Evolutionary conservation across 371 early-diverging fungal species (phyloP).

Genomic region (Parasitella parasitica): DNA sequence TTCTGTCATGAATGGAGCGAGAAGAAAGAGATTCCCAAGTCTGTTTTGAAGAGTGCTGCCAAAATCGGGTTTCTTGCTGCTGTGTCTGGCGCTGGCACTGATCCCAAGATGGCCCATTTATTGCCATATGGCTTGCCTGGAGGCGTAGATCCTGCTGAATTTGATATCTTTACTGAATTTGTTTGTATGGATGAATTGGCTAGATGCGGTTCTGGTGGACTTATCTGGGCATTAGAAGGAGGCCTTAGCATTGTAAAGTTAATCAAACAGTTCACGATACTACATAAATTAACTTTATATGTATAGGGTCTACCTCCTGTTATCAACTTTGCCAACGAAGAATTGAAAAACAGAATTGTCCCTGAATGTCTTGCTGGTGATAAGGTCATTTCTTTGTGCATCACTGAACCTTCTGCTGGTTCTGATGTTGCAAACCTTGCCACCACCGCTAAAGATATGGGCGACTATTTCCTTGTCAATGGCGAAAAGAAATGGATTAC

Average conservation of each 20-base stretch:
- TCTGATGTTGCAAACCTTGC: conserved; percentile 82
- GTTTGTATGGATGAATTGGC: conserved; percentile 79
- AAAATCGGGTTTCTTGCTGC: conserved; percentile 57
- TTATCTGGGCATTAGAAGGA: conserved; percentile 81
- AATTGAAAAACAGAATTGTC: conserved; percentile 69
- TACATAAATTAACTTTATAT: not conserved
- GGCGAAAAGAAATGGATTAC: conserved; percentile 91
- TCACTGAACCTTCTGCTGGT: conserved; percentile 71
- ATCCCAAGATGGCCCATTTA: not conserved
- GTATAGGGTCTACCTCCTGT: conserved; percentile 75
- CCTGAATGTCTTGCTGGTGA: conserved; percentile 71
- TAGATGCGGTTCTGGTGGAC: conserved; percentile 85
- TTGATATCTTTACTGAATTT: conserved; percentile 79
- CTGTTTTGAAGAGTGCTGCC: conserved; percentile 56
- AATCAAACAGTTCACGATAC: too few species aligned
- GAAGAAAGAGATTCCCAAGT: conserved; percentile 55
- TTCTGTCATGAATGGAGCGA: conserved; percentile 71
- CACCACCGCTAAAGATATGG: conserved; percentile 71
- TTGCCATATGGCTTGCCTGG: conserved; percentile 29
- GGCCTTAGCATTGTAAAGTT: conserved; percentile 56
- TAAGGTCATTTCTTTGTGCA: conserved; percentile 77
- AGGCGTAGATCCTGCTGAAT: conserved; percentile 56
- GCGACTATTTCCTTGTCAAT: conserved; percentile 76
- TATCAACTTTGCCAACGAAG: conserved; percentile 69
- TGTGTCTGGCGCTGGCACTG: conserved; percentile 3